Evolutionary conservation across 2,329 filamentous ascomycete genomes (phyloP).

Genomic region (Chaetomium globosum): DNA sequence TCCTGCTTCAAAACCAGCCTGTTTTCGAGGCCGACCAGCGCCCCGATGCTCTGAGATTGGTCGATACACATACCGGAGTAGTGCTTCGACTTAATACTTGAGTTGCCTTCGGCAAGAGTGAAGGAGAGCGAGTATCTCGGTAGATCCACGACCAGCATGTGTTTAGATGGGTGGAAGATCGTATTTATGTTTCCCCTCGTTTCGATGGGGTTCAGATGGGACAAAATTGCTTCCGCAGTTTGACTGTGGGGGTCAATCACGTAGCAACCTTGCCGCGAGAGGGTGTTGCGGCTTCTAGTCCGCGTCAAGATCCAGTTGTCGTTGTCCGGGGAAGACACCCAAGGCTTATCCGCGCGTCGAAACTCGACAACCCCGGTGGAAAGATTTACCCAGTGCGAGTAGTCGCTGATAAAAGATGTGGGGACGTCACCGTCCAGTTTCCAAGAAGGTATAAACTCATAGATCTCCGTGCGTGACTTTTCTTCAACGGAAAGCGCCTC

Average conservation of each 20-base stretch:
- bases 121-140: slow-evolving; percentile 55
- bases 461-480: slow-evolving; percentile 5
- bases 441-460: slow-evolving; percentile 41
- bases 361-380: slow-evolving; percentile 28
- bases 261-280: neutral
- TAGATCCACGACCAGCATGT: slow-evolving; percentile 46
- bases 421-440: slow-evolving; percentile 26
- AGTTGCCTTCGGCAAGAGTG: slow-evolving; percentile 37
- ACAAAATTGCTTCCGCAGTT: slow-evolving; percentile 41
- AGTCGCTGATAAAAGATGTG: slow-evolving; percentile 25
- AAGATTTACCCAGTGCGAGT: slow-evolving; percentile 30
- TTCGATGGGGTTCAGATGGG: slow-evolving; percentile 46
- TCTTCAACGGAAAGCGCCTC: no score
- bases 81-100: slow-evolving; percentile 49
- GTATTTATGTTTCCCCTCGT: slow-evolving; percentile 42
- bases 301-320: slow-evolving; percentile 25
- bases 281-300: neutral
- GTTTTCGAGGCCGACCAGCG: slow-evolving; percentile 53
- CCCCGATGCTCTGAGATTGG: slow-evolving; percentile 48
- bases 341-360: slow-evolving; percentile 18
- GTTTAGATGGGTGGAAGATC: slow-evolving; percentile 30
- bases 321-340: slow-evolving; percentile 17
- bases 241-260: slow-evolving; percentile 44
- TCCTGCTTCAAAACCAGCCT: slow-evolving; percentile 51
- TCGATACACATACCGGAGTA: slow-evolving; percentile 56